Percentiles rank a stretch among this genome's conserved stretches.
phyloP scores from a whole-genome alignment of 495 filamentous ascomycete species.

The Cetradonia linearis region DNA sequence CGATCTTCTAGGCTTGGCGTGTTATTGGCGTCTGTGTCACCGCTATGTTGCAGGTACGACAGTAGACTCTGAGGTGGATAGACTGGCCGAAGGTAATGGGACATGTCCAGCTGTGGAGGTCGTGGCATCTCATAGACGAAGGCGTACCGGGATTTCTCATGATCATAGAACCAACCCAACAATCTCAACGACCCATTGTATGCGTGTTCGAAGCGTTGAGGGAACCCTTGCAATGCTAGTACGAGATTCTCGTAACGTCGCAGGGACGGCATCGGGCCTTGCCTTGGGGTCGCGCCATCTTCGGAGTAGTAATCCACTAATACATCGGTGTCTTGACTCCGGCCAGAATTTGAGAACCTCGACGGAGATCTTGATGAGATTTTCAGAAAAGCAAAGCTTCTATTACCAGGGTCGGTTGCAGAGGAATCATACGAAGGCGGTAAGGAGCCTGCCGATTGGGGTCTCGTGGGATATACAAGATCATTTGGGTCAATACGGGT shows the following conservation, averaged over 20 bases:
- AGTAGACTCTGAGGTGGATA: conserved; percentile 38
- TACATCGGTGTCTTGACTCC: conserved; percentile 36
- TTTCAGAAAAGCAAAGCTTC: conserved; percentile 20
- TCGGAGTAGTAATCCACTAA: conserved; percentile 58
- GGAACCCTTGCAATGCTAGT: conserved; percentile 41
- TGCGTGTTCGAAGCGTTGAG: conserved; percentile 39
- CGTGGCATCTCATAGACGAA: conserved; percentile 76
- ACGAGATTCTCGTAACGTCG: conserved; percentile 54
- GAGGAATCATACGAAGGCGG: conserved; percentile 24
- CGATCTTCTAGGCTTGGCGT: conserved; percentile 62
- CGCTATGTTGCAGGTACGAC: conserved; percentile 39
- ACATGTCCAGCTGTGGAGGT: conserved; percentile 31
- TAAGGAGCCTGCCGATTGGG: conserved; percentile 10
- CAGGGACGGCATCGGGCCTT: conserved; percentile 52
- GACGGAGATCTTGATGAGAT: neutral
- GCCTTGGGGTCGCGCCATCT: conserved; percentile 52
- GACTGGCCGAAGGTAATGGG: conserved; percentile 27
- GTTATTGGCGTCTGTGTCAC: conserved; percentile 34
- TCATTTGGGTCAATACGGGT: conserved; percentile 18
- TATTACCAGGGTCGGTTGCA: conserved; percentile 21
- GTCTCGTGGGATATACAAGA: conserved; percentile 16
- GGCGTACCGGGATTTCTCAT: conserved; percentile 45
- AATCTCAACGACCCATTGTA: conserved; percentile 58
- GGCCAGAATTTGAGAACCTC: neutral
- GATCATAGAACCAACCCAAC: conserved; percentile 76